Base-by-base conservation (phyloP, 805 yeast genomes). In the Candida chilensis region DNA sequence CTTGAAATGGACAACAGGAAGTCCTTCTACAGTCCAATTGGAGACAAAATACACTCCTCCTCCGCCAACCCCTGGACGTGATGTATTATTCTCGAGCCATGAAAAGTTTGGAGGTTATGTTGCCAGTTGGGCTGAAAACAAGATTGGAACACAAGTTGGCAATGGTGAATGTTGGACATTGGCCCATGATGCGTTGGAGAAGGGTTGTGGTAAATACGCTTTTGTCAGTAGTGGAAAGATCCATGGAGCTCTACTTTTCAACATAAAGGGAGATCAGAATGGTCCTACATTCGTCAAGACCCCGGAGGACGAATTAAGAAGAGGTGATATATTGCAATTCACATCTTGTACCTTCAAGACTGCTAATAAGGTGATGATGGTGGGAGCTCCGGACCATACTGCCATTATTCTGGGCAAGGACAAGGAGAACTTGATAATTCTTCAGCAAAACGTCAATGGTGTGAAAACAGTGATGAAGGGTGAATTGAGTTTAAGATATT, bases 141-240 rank as follows among this genome's bases (percentile, higher is more conserved):
- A 60, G 14, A 38, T 51, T 19, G 76, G 76, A 5, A 52, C 58
- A 28, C 47, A 49, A 29, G 75, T 73, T 8, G 77, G 75, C 2
- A 46, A 61, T 24, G 80, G 80, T 5, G 78, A 73, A 39, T 72
- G 80, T 39, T 73, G 78, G 78, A 74, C 74, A 20, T 57, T 73
- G 34, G 79, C 78, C 0, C 65, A 58, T 31, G 70, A 69, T 29
- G 76, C 78, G 0, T 49, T 73, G 25, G 45, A 52, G 29, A 64
- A 67, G 35, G 73, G 74, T 0, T 71, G 78, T 42, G 78, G 78
- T 0, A 67, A 61, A 17, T 72, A 70, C 42, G 78, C 79, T 1
- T 71, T 72, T 47, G 65, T 70, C 3, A 64, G 73, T 11, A 50
- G 58, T 11, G 69, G 68, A 12, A 41, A 46, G 10, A 56, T 48